These are phyloP conservation scores for Lachnellula arida DNA, from an alignment of 2,329 filamentous ascomycete species.

Conservation along the genomic window DNA sequence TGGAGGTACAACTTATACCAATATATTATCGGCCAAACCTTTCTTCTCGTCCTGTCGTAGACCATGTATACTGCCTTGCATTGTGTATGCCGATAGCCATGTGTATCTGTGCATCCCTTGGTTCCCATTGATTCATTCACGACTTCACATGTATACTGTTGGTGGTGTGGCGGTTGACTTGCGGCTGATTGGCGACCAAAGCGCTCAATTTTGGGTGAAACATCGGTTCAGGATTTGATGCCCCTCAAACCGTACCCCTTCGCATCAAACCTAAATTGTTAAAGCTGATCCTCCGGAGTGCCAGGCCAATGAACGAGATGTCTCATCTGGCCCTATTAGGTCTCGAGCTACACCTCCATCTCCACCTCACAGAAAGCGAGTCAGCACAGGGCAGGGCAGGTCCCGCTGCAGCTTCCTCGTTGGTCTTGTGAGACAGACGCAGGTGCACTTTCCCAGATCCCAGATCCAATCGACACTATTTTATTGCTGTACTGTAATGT, in stretches of 20 bases:
- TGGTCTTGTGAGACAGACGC: background rate
- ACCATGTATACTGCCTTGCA: background rate
- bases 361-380: background rate
- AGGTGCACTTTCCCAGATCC: background rate
- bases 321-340: background rate
- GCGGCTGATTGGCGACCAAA: background rate
- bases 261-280: slow-evolving; percentile 11
- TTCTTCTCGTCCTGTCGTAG: background rate
- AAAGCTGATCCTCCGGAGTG: background rate
- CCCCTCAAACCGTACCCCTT: slow-evolving; percentile 3
- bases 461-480: background rate
- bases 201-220: background rate
- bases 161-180: background rate
- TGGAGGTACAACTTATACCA: slow-evolving; percentile 5
- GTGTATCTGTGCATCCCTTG: background rate
- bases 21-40: background rate
- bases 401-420: background rate
- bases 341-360: background rate
- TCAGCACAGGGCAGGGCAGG: background rate
- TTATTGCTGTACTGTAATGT: background rate
- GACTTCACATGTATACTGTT: too few relatives aligned
- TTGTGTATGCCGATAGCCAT: background rate
- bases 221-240: background rate
- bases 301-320: background rate
- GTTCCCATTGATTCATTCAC: background rate